Evolutionary conservation across 257 asterid genomes (phyloP).

Genomic region (Lithospermum erythrorhizon): DNA sequence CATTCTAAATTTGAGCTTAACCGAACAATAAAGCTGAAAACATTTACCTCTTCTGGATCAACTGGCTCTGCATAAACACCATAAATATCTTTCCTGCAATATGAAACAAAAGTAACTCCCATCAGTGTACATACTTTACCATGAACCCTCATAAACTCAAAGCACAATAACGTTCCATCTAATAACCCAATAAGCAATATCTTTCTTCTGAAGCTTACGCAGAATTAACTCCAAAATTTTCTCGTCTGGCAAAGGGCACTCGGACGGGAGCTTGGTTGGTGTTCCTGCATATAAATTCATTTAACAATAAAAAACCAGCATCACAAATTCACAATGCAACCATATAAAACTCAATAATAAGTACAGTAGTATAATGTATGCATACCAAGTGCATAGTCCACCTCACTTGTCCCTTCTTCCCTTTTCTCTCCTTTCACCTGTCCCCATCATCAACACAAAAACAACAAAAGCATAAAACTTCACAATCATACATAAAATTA

Average conservation of each 20-base stretch:
- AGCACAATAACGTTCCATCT: conserved; percentile 1
- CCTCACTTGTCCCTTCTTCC: conserved; percentile 35
- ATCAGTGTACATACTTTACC: conserved; percentile 8
- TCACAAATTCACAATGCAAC: background rate
- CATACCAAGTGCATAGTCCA: conserved; percentile 62
- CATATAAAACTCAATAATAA: background rate
- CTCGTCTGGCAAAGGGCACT: conserved; percentile 65
- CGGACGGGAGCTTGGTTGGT: conserved; percentile 20
- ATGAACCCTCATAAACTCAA: background rate
- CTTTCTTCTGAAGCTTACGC: conserved; percentile 94
- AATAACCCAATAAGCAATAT: background rate
- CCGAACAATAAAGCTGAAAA: background rate
- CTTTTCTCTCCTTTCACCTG: conserved; percentile 40
- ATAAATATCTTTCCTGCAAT: conserved; percentile 88
- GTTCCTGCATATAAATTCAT: conserved; percentile 35
- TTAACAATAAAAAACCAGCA: background rate
- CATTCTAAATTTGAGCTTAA: conserved; percentile 8
- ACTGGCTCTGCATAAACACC: conserved; percentile 97
- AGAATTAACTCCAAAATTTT: conserved; percentile 68
- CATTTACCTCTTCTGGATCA: conserved; percentile 93
- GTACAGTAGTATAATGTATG: background rate
- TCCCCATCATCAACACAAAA: conserved; percentile 22
- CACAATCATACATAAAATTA: conserved; percentile 16
- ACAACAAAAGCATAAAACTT: conserved; percentile 10
- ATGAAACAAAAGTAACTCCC: conserved; percentile 21